phyloP scores from a whole-genome alignment of 2,329 filamentous ascomycete species.

The Drechslerella dactyloides region DNA sequence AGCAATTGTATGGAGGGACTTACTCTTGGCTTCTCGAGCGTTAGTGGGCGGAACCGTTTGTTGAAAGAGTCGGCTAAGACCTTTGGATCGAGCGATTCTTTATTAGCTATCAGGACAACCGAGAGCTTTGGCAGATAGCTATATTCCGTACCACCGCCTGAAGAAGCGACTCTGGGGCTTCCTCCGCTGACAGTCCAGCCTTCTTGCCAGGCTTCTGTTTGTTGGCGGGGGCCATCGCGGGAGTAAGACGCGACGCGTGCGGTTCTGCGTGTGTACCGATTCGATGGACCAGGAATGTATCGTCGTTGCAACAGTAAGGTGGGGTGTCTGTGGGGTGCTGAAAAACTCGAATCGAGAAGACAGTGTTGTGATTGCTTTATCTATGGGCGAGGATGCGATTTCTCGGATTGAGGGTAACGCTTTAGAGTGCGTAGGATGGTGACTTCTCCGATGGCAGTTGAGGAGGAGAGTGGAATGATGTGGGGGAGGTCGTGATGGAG shows the following conservation, averaged over 20 bases:
- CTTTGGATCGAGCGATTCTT: constrained; percentile 59
- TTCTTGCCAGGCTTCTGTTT: constrained; percentile 8
- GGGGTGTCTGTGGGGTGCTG: too few relatives aligned
- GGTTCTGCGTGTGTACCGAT: background rate
- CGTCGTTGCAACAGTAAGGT: background rate
- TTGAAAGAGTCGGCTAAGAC: constrained; percentile 94
- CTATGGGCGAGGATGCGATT: too few relatives aligned
- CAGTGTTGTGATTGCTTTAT: too few relatives aligned
- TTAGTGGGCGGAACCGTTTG: constrained; percentile 87
- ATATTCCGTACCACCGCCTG: constrained; percentile 4
- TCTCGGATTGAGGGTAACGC: too few relatives aligned
- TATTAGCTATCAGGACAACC: constrained; percentile 1
- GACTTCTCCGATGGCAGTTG: too few relatives aligned
- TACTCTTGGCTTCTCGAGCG: constrained; percentile 85
- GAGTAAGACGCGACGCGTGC: background rate
- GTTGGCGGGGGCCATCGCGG: background rate
- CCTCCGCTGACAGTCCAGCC: background rate
- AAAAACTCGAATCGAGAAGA: too few relatives aligned
- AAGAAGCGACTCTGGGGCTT: background rate
- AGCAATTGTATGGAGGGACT: constrained; percentile 56
- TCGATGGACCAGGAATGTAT: background rate
- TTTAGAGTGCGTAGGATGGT: too few relatives aligned
- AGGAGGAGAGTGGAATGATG: too few relatives aligned
- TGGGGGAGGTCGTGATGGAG: too few relatives aligned
- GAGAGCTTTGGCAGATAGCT: background rate